Conservation (phyloP, 169 alveolate species). For the Babesia microti region DNA sequence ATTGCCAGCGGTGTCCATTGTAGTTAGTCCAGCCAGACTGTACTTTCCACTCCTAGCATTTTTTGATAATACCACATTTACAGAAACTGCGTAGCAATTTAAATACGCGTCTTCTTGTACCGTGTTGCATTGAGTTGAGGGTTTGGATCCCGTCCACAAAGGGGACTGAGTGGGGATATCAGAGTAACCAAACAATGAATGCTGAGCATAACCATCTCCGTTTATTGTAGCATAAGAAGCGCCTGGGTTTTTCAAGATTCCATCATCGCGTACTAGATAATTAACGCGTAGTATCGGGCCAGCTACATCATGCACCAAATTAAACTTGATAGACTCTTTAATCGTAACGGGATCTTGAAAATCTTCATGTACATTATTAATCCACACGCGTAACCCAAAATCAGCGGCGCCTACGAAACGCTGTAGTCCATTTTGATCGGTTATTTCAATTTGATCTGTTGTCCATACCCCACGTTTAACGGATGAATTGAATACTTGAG, state of each 20-base stretch:
- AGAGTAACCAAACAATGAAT: conserved; percentile 14
- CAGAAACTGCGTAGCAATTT: conserved; percentile 52
- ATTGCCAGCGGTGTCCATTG: conserved; percentile 56
- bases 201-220: conserved; percentile 13
- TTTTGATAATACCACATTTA: conserved; percentile 40
- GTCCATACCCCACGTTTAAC: conserved; percentile 51
- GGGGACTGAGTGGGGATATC: neutral
- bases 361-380: conserved; percentile 43
- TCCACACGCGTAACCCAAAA: conserved; percentile 45
- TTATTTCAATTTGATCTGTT: conserved; percentile 32
- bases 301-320: conserved; percentile 8
- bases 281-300: conserved; percentile 10
- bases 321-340: conserved; percentile 13
- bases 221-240: conserved; percentile 26
- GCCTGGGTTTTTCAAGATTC: conserved; percentile 1
- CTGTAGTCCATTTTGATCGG: conserved; percentile 18
- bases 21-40: conserved; percentile 31
- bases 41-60: conserved; percentile 47
- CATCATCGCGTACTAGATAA: conserved; percentile 39
- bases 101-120: conserved; percentile 27
- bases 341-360: conserved; percentile 33
- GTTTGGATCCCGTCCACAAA: conserved; percentile 30
- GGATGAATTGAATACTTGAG: conserved; percentile 10
- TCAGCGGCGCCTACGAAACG: conserved; percentile 39
- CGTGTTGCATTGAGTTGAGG: too few species aligned